phyloP scores from a whole-genome alignment of 176 grass and related monocot genomes.

The Bolboschoenus planiculmis region DNA sequence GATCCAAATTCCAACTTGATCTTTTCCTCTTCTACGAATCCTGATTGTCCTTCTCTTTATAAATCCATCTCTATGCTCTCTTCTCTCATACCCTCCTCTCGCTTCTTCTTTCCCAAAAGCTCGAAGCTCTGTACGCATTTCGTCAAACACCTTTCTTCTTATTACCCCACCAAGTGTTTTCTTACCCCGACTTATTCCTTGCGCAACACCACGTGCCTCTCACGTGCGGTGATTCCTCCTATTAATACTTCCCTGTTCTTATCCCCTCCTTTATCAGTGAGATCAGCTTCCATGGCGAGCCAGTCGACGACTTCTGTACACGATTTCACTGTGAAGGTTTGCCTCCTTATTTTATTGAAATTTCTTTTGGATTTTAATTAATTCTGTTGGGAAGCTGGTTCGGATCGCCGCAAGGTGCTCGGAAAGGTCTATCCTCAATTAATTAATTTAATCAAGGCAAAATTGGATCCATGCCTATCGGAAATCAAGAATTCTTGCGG shows the following conservation, averaged over 20 bases:
- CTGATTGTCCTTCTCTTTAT: no score
- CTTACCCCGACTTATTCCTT: background rate
- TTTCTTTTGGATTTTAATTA: background rate
- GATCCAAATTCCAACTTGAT: background rate
- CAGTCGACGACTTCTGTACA: constrained; percentile 57
- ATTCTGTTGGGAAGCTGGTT: background rate
- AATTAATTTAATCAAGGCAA: background rate
- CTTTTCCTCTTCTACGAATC: background rate
- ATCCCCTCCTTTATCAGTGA: background rate
- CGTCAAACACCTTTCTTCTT: constrained; percentile 10
- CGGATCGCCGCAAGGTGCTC: background rate
- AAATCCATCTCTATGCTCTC: background rate
- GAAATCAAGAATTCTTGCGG: background rate
- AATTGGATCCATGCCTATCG: background rate
- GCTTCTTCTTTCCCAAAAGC: background rate
- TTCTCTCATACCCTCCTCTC: background rate
- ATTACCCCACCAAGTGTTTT: background rate
- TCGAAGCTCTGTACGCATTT: background rate
- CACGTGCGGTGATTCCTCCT: background rate
- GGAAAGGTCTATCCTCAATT: background rate
- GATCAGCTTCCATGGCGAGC: constrained; percentile 52
- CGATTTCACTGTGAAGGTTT: constrained; percentile 92
- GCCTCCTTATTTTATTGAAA: background rate
- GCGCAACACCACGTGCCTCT: background rate
- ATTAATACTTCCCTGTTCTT: background rate